phyloP scores from a whole-genome alignment of 2,329 filamentous ascomycete species.

The Ploettnerulaceae sp. region DNA sequence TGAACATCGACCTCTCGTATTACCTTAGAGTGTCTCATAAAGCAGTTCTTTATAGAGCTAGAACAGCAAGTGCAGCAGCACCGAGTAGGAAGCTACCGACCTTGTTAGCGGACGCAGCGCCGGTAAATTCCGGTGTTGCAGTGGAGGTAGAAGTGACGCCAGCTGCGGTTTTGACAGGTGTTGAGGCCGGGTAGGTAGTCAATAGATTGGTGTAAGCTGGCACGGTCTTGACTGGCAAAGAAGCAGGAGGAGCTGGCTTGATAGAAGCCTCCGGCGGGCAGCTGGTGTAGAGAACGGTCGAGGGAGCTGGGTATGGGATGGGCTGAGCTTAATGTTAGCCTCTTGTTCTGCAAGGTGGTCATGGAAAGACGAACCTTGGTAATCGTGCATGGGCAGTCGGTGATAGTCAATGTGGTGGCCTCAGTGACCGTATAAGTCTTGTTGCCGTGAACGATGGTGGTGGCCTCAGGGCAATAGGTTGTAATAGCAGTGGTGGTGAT shows the following conservation, averaged over 20 bases:
- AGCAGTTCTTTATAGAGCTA: neutral
- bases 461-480: slow-evolving; percentile 38
- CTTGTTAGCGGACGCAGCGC: slow-evolving; percentile 12
- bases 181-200: slow-evolving; percentile 1
- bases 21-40: neutral
- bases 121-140: slow-evolving; percentile 3
- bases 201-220: slow-evolving; percentile 8
- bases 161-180: neutral
- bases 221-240: too few species aligned
- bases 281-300: slow-evolving; percentile 19
- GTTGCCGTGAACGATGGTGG: slow-evolving; percentile 18
- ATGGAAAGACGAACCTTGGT: slow-evolving; percentile 31
- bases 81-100: slow-evolving; percentile 10
- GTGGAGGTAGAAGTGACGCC: neutral
- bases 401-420: slow-evolving; percentile 42
- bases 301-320: slow-evolving; percentile 4
- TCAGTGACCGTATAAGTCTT: slow-evolving; percentile 57
- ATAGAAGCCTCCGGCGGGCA: slow-evolving; percentile 10
- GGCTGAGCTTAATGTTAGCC: neutral
- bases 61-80: slow-evolving; percentile 3
- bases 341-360: neutral
- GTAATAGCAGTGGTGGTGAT: slow-evolving; percentile 45
- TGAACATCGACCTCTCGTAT: too few species aligned
- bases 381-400: slow-evolving; percentile 24
- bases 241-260: neutral